Evolutionary conservation across 2,329 filamentous ascomycete genomes (phyloP), one percentile per base, ranked within the genome.

Genomic region (Aureobasidium lini): DNA sequence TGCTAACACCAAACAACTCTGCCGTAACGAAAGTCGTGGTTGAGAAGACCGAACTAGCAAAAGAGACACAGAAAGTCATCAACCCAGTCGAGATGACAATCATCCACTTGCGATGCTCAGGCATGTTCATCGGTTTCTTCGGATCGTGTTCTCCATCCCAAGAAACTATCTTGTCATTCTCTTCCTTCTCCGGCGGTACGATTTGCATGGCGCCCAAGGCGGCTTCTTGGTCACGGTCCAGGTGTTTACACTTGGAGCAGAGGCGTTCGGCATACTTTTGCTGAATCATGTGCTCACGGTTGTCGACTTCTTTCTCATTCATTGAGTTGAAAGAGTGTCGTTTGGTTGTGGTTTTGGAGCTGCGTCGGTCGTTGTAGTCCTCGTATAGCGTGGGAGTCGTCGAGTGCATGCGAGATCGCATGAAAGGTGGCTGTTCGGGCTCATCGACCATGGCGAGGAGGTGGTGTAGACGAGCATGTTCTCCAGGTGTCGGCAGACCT

Each of bases 1-100:
- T 68, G 0, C 75, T 74, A 0, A 81, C 79, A 23, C 68, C 63
- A 61, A 75, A 83, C 48, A 76, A 57, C 44, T 68, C 60, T 2
- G 75, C 68, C 0, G 75, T 77, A 6, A 69, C 70, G 18, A 60
- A n/a, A 1, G 73, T 77, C 2, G 76, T 73, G 3, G 76, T 74
- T 32, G 71, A 75, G 65, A 79, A 79, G 28, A 79, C 70, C 46
- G 73, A 60, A 39, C 61, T 63, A 10, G 53, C 54, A 18, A 65
- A 63, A 4, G 62, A 62, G 16, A 66, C 64, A 37, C 65, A 64
- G 31, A 67, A 62, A 13, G 64, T 67, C 64, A 67, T 66, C 34
- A 64, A 34, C 3, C 66, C 66, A 46, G 64, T 64, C 23, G 44
- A 52, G 6, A 64, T 47, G 9, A 65, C 65, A n/a, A 67, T 66